Base-by-base conservation (phyloP, 768 basidiomycete genomes). In the Trichaptum fuscoviolaceum region DNA sequence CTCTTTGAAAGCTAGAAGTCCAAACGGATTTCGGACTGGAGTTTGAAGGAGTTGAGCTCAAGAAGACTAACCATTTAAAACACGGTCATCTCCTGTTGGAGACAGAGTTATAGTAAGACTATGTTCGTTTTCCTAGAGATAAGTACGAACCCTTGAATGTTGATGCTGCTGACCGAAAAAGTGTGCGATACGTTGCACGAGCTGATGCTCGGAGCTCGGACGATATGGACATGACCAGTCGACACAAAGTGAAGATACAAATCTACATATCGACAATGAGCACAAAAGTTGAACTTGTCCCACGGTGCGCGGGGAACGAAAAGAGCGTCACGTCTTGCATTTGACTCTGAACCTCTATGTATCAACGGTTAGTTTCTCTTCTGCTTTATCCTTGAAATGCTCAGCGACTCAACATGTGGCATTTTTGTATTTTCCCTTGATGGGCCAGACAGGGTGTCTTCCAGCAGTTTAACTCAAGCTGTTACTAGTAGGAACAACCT, bases 161-260 rank as follows among this genome's bases (percentile, higher is more conserved):
- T 12, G 77, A 72, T 7, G 84, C 75, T 1, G 91, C 85, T 0
- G 91, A 87, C 57, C 92, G 82, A 69, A 87, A 85, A 4, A 93
- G 77, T 70, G 85, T 80, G 35, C 92, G 84, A 72, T 95, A 95
- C 18, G 89, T 89, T 35, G 91, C 82, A 61, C 92, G 85, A 23
- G 89, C 89, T 10, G 85, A 82, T 35, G 89, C 86, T 72, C 78
- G 83, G 57, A 93, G 82, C 18, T 79, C 74, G 1, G 81, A 77
- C n/a, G 87, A 75, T 63, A 89, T 78, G 35, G 86, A 77, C 87
- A 88, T 87, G 73, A 64, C 61, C 12, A 17, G 10, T 24, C 63
- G 27, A 8, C 30, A 3, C 30, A 52, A 52, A 52, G 10, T 4
- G 15, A 20, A 20, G 42, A 52, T 52, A 3, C n/a, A 20, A 20